Evolutionary conservation across 139 green algal species (phyloP).

Genomic region (Raphidocelis subcapitata): DNA sequence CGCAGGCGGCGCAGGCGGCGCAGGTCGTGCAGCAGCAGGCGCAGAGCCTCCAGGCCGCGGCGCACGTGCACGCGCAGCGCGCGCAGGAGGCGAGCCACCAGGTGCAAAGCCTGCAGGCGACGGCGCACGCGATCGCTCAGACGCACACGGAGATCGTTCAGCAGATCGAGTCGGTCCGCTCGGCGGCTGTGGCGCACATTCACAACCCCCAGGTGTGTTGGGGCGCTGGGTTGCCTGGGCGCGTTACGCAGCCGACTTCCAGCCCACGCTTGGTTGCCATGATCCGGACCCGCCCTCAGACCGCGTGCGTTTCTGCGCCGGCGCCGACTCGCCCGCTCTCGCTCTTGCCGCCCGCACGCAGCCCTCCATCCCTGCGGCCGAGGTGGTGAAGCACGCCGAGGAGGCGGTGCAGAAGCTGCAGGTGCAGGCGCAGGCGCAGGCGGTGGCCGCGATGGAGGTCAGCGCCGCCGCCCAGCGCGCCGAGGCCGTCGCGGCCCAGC

Average conservation of each 20-base stretch:
- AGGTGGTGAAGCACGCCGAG: slow-evolving; percentile 38
- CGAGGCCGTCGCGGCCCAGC: slow-evolving; percentile 46
- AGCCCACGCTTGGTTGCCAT: no score
- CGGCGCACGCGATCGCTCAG: slow-evolving; percentile 37
- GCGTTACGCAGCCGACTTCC: no score
- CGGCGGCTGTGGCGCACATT: slow-evolving; percentile 35
- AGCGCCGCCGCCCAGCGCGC: slow-evolving; percentile 39
- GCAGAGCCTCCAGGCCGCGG: slow-evolving; percentile 38
- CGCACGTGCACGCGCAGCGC: slow-evolving; percentile 17
- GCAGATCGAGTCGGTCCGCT: slow-evolving; percentile 32
- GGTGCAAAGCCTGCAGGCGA: slow-evolving; percentile 43
- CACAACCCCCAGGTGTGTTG: slow-evolving; percentile 14
- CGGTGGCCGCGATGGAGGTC: slow-evolving; percentile 29
- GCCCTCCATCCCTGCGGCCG: slow-evolving; percentile 14
- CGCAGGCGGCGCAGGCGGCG: slow-evolving; percentile 14
- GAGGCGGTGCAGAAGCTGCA: slow-evolving; percentile 40
- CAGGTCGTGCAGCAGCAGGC: slow-evolving; percentile 22
- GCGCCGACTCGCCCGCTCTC: no score
- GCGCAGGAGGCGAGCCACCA: slow-evolving; percentile 28
- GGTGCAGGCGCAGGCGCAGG: slow-evolving; percentile 28
- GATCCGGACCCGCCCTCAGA: no score
- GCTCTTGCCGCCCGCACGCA: no score
- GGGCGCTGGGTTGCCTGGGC: no score
- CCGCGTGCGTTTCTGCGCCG: no score
- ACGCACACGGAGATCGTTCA: slow-evolving; percentile 28